Percentiles rank a stretch among this genome's conserved stretches.
Evolutionary conservation across 768 basidiomycete species (phyloP).

Genomic region (Panus rudis): DNA sequence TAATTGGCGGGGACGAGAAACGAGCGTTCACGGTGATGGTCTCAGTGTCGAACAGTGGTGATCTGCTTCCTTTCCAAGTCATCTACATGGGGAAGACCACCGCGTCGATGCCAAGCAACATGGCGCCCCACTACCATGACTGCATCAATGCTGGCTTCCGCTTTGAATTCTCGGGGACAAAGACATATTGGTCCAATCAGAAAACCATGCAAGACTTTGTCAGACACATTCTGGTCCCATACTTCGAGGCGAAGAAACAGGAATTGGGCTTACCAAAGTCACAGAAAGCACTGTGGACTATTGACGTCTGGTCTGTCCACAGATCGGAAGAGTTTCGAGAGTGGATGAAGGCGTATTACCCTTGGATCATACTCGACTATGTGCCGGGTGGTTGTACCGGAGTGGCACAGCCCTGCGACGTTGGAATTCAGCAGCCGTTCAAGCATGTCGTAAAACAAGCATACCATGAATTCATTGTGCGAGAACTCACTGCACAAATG

Average conservation of each 20-base stretch:
- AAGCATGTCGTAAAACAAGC: constrained; percentile 28
- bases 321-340: constrained; percentile 25
- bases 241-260: constrained; percentile 16
- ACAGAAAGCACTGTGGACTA: constrained; percentile 25
- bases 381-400: constrained; percentile 17
- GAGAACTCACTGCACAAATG: constrained; percentile 21
- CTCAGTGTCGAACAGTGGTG: constrained; percentile 24
- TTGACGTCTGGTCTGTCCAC: constrained; percentile 34
- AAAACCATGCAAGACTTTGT: constrained; percentile 22
- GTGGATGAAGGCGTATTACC: constrained; percentile 26
- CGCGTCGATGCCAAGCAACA: constrained; percentile 18
- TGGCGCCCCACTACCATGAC: constrained; percentile 9
- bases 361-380: constrained; percentile 15
- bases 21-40: constrained; percentile 33
- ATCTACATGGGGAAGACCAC: constrained; percentile 27
- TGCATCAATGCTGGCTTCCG: constrained; percentile 11
- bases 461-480: constrained; percentile 29
- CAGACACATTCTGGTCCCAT: constrained; percentile 24
- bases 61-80: constrained; percentile 30
- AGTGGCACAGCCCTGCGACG: constrained; percentile 17
- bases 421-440: constrained; percentile 26
- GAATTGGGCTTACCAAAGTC: constrained; percentile 10
- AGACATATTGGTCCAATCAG: constrained; percentile 23
- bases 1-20: constrained; percentile 33
- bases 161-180: constrained; percentile 17